Evolutionary conservation across 108 stramenopile species (phyloP).

Genomic region (Nitzschia sp.): DNA sequence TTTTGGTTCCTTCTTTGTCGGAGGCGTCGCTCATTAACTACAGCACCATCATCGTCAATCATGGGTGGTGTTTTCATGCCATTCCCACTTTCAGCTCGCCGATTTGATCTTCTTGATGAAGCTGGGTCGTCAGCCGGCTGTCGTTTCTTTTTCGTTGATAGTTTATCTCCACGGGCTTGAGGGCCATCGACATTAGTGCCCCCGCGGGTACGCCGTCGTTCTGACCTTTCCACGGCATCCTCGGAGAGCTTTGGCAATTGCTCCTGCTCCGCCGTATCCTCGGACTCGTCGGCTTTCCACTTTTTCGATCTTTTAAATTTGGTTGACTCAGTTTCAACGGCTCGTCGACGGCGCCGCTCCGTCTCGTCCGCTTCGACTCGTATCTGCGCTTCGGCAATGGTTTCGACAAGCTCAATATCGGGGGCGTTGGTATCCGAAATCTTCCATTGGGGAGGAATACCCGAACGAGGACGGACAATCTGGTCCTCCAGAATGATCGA

Average conservation of each 20-base stretch:
- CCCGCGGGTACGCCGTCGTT: too few species aligned
- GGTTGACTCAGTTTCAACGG: neutral
- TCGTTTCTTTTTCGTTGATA: neutral
- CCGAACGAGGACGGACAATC: slow-evolving; percentile 52
- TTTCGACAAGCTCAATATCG: slow-evolving; percentile 5
- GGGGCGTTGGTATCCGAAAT: slow-evolving; percentile 1
- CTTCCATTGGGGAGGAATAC: slow-evolving; percentile 70
- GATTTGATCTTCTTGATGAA: neutral
- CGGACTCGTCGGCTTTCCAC: neutral
- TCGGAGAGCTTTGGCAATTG: neutral
- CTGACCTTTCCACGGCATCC: neutral
- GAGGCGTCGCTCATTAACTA: neutral
- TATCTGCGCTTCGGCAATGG: slow-evolving; percentile 8
- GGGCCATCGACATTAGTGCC: too few species aligned
- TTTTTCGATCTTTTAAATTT: neutral
- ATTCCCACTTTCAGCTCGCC: neutral
- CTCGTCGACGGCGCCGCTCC: neutral
- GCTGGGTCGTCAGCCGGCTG: neutral
- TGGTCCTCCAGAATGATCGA: slow-evolving; percentile 59
- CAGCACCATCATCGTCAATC: neutral
- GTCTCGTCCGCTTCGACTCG: slow-evolving; percentile 8
- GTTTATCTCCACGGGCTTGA: neutral
- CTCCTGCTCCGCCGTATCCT: neutral
- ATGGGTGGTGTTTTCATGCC: neutral
- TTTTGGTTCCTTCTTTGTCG: neutral